Evolutionary conservation across 2,329 filamentous ascomycete genomes (phyloP), one percentile per base, ranked within the genome.

Genomic region (Fusarium chaquense): DNA sequence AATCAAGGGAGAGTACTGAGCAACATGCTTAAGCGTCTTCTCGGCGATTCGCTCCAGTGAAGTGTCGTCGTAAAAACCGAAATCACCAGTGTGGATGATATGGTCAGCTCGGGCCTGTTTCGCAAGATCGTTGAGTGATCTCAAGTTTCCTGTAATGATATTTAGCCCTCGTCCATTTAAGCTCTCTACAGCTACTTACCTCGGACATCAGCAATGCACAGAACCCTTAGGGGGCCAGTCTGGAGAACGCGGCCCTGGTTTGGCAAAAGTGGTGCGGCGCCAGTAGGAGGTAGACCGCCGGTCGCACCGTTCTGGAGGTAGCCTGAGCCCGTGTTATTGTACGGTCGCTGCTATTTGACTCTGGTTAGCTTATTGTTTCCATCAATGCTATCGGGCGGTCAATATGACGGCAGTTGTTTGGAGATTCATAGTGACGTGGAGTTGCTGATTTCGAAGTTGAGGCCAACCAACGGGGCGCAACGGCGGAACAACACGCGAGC

Each of bases 11-110:
- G 96, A 99, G 82, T 99, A 99, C 83, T 99, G 96, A 58, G 95
- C 95, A 73, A 99, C 96, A 83, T 99, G 96, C 83, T 97, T 98
- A 53, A 99, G 87, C 24, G 96, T 99, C 85, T 99, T 99, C 82
- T 99, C 96, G 41, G 96, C 96, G 83, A 99, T 98, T 77, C 96
- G 91, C 77, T 98, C 95, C 73, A 99, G 85, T 36, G 96, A 99
- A 57, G 91, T 93, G 76, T 97, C 92, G 81, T 99, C 96, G 84
- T 99, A 99, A 84, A 99, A 99, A 69, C 96, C 96, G 79, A 99
- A 99, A 81, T 99, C 96, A 81, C 96, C 96, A 22, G 96, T 99
- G 82, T 99, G 96, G 77, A 99, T 94, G 81, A 99, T 97, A 83
- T 98, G 94, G 83, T 98, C 94, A 76, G 96, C 96, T 79, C 92